Base-by-base conservation (phyloP, 2,329 filamentous ascomycete genomes). In the Monosporascus cannonballus region DNA sequence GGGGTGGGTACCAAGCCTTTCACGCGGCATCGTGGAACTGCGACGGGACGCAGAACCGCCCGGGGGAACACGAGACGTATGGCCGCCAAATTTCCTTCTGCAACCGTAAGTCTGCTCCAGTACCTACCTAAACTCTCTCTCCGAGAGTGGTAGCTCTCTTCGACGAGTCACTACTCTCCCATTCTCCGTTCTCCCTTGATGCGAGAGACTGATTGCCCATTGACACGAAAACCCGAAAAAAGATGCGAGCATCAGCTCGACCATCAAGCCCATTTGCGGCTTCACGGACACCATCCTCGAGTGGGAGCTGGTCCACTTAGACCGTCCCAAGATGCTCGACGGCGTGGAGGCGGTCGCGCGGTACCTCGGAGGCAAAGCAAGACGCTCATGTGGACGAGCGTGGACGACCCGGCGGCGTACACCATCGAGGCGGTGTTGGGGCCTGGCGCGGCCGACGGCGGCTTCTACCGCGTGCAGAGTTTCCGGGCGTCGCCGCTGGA, bases 11-110 rank as follows among this genome's bases (percentile, higher is more conserved):
- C 11, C 18, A 59, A 49, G 51, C 58, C 11, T 71, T 64, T 48
- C 51, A 64, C 36, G 67, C 66, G 3, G 51, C 59, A 4, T 58
- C 56, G 9, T 71, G 69, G 68, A 71, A 62, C 53, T 53, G 58
- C 38, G 67, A 71, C 51, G 70, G 67, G 17, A 44, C 8, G 6
- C 7, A 14, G 41, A 20, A 22, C 18, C 18, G 18, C 41, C 56
- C 68, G 4, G 61, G 62, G 11, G 54, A 61, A 6, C 50, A 60
- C 17, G 62, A 68, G 48, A 49, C 51, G 15, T 71, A 70, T 51
- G 65, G 69, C 48, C 24, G 58, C 1, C 58, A 61, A 48, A 64
- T 67, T 11, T 54, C 61, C 15, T 71, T 70, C 38, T 52, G 60
- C 25, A 51, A 61, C 9, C 11, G 30, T 34, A 4, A 14, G 30